Evolutionary conservation across 169 alveolate species (phyloP).

Genomic region (Neospora caninum): DNA sequence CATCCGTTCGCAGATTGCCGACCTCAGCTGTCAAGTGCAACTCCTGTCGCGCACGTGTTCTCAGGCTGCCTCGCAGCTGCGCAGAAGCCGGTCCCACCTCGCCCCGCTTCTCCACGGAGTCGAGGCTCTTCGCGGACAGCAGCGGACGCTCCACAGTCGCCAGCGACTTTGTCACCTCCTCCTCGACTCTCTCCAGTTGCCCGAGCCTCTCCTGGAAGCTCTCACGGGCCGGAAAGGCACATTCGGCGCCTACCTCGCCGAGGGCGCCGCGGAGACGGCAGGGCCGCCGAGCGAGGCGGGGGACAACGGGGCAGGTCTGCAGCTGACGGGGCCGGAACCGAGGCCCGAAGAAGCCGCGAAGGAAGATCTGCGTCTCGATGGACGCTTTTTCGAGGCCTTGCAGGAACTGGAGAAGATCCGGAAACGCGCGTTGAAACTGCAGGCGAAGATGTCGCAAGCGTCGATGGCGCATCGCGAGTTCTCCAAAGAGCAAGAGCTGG

Average conservation of each 20-base stretch:
- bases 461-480: background rate
- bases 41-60: background rate
- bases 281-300: background rate
- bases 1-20: background rate
- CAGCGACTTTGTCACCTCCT: conserved; percentile 22
- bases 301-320: background rate
- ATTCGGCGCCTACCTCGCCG: too few relatives aligned
- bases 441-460: background rate
- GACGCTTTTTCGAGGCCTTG: background rate
- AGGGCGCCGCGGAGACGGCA: too few relatives aligned
- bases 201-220: background rate
- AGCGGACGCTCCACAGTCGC: background rate
- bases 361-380: background rate
- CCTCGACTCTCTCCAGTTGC: background rate
- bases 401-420: conserved; percentile 14
- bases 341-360: background rate
- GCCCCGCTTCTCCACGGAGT: background rate
- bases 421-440: background rate
- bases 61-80: background rate
- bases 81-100: background rate
- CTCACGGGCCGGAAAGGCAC: background rate
- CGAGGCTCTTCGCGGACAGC: background rate
- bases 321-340: background rate
- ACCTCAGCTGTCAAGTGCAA: background rate
- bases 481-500: background rate